Evolutionary conservation across 371 early-diverging fungal species (phyloP).

Genomic region (Zychaea mexicana): DNA sequence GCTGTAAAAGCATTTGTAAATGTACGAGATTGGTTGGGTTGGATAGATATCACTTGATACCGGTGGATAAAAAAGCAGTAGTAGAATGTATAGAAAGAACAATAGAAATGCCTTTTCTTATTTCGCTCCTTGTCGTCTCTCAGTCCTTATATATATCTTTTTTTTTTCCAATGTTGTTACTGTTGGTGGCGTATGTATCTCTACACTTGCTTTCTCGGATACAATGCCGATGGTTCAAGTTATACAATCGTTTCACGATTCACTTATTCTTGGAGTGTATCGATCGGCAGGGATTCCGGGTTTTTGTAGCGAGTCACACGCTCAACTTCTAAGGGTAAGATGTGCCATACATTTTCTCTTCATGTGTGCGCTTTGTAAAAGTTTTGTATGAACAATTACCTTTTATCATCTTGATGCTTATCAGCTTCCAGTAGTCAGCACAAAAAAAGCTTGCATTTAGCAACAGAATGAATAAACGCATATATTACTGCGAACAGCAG

Average conservation of each 20-base stretch:
- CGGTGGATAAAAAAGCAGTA: too few species aligned
- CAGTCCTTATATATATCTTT: neutral
- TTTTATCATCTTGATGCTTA: too few species aligned
- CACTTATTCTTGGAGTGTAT: neutral
- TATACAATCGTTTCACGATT: neutral
- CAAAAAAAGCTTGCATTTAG: too few species aligned
- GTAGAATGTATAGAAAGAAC: too few species aligned
- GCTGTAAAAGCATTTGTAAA: neutral
- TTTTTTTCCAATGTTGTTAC: neutral
- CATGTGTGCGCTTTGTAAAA: too few species aligned
- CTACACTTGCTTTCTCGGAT: neutral
- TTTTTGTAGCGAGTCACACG: neutral
- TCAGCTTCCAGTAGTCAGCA: too few species aligned
- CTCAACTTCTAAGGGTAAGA: neutral
- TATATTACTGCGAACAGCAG: too few species aligned
- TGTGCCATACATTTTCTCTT: neutral
- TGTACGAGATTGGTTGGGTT: neutral
- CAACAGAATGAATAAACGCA: too few species aligned
- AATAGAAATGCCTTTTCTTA: neutral
- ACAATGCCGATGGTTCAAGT: neutral
- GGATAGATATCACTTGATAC: neutral
- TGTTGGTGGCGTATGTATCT: neutral
- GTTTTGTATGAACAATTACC: too few species aligned
- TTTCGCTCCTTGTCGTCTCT: neutral
- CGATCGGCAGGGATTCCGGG: constrained; percentile 1